A percentile compares a stretch with the other conserved stretches of the same genome.
These are phyloP conservation scores for Magnaporthiopsis rhizophila DNA, from an alignment of 2,329 filamentous ascomycete species.

Conservation along the genomic window DNA sequence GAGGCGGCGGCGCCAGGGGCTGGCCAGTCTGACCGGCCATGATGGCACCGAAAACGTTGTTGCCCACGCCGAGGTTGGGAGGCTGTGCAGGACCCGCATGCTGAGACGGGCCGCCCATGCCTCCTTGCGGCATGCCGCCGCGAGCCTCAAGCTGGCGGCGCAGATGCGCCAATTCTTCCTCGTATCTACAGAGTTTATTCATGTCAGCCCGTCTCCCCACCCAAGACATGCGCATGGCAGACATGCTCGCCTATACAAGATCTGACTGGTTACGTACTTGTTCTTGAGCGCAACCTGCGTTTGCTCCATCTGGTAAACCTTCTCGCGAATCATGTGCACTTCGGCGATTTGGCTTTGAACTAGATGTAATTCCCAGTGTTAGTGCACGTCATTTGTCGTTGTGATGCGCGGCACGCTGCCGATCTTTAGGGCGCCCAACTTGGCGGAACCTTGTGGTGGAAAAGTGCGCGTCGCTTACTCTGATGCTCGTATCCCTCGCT, in stretches of 20 bases:
- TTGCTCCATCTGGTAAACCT: constrained; percentile 89
- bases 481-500: constrained; percentile 88
- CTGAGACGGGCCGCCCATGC: constrained; percentile 61
- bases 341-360: constrained; percentile 88
- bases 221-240: no score
- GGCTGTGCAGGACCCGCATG: constrained; percentile 78
- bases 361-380: constrained; percentile 32
- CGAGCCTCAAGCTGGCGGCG: constrained; percentile 79
- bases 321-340: constrained; percentile 88
- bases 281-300: constrained; percentile 80
- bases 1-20: constrained; percentile 76
- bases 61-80: constrained; percentile 81
- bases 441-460: neutral
- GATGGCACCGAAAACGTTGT: constrained; percentile 89
- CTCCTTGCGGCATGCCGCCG: constrained; percentile 50
- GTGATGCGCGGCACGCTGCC: neutral
- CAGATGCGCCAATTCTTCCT: constrained; percentile 79
- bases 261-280: constrained; percentile 55
- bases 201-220: neutral
- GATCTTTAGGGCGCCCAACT: neutral
- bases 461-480: constrained; percentile 51
- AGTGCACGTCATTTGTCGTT: constrained; percentile 8
- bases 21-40: constrained; percentile 84
- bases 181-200: constrained; percentile 56
- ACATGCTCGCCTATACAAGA: neutral